phyloP scores from a whole-genome alignment of 345 rosid genomes.

The Linum usitatissimum region DNA sequence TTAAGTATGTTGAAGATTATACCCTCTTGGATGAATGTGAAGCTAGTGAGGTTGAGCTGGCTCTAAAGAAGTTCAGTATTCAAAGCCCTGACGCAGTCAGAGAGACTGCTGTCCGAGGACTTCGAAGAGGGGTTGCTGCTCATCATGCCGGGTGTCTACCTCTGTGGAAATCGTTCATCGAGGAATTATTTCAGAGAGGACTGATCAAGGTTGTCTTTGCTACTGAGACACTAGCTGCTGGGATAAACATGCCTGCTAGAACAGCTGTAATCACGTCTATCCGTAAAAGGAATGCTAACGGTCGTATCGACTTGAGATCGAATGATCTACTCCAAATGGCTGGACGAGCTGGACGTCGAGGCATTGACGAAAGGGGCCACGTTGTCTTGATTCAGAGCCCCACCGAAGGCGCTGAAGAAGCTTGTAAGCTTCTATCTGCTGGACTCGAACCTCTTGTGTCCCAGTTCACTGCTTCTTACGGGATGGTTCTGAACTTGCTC shows the following conservation, averaged over 20 bases:
- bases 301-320: constrained; percentile 62
- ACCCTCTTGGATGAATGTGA: constrained; percentile 75
- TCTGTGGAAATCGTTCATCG: constrained; percentile 85
- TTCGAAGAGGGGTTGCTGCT: constrained; percentile 73
- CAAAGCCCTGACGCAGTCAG: constrained; percentile 91
- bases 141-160: constrained; percentile 99
- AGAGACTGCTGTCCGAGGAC: constrained; percentile 77
- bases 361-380: constrained; percentile 77
- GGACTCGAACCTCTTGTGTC: constrained; percentile 90
- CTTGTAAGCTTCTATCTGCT: constrained; percentile 75
- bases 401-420: constrained; percentile 87
- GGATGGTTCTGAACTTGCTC: constrained; percentile 91
- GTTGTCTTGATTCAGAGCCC: constrained; percentile 74
- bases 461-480: constrained; percentile 95
- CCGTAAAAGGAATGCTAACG: constrained; percentile 58
- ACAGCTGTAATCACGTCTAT: constrained; percentile 84
- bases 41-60: constrained; percentile 77
- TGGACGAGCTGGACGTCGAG: constrained; percentile 97
- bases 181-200: constrained; percentile 84
- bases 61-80: constrained; percentile 63
- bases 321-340: constrained; percentile 95
- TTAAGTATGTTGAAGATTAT: constrained; percentile 69
- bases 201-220: constrained; percentile 91
- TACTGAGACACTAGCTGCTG: constrained; percentile 95
- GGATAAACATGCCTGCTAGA: constrained; percentile 98